Percentiles rank a stretch among this genome's conserved stretches.
phyloP scores from a whole-genome alignment of 495 filamentous ascomycete species.

The Penicillium robsamsonii region DNA sequence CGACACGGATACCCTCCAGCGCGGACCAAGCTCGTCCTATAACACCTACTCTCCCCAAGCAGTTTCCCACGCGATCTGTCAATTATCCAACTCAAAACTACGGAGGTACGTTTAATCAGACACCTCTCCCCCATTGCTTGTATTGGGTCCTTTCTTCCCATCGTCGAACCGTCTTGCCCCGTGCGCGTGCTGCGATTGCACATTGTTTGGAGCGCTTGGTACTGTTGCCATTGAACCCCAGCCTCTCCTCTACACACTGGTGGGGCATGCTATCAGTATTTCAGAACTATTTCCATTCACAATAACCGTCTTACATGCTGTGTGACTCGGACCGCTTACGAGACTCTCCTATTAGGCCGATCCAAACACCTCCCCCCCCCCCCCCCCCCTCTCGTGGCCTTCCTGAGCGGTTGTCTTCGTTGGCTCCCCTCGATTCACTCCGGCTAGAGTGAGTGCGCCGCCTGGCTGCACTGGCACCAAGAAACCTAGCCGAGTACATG shows the following conservation, averaged over 20 bases:
- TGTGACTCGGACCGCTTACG: constrained; percentile 32
- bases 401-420: constrained; percentile 24
- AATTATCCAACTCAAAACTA: constrained; percentile 23
- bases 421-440: constrained; percentile 25
- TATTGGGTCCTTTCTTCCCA: constrained; percentile 11
- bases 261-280: neutral
- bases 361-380: constrained; percentile 31
- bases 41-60: constrained; percentile 22
- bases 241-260: neutral
- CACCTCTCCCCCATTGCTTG: constrained; percentile 3
- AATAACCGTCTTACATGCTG: constrained; percentile 3
- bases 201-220: constrained; percentile 13
- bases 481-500: constrained; percentile 38
- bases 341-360: constrained; percentile 32
- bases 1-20: constrained; percentile 46
- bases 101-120: constrained; percentile 21
- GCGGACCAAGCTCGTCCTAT: constrained; percentile 35
- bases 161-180: constrained; percentile 22
- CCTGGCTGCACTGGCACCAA: constrained; percentile 42
- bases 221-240: constrained; percentile 18
- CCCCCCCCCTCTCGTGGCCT: constrained; percentile 28
- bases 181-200: constrained; percentile 29
- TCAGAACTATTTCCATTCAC: neutral
- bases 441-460: constrained; percentile 45
- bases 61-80: constrained; percentile 10